These are phyloP conservation scores for Zoysia japonica DNA, from an alignment of 176 grass and related monocot genomes.

Conservation along the genomic window DNA sequence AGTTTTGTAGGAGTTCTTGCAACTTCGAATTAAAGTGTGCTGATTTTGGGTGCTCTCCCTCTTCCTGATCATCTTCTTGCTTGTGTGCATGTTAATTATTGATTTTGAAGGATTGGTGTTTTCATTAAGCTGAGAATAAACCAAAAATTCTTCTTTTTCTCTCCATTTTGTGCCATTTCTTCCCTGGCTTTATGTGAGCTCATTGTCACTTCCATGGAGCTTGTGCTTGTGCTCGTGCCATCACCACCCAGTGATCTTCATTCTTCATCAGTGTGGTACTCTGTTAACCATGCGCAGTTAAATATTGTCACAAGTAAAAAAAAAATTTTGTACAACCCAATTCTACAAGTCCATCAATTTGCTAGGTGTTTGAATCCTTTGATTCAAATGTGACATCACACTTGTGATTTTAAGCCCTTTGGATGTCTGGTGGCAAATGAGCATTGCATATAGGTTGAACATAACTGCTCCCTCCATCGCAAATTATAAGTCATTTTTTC, in stretches of 20 bases:
- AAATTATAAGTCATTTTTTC: too few species aligned
- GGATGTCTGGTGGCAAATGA: too few species aligned
- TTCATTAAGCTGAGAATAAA: conserved; percentile 34
- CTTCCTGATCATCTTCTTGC: conserved; percentile 30
- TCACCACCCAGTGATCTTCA: background rate
- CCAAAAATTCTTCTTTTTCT: conserved; percentile 24
- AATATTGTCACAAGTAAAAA: too few species aligned
- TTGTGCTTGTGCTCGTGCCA: background rate
- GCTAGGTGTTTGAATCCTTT: too few species aligned
- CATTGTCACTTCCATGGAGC: conserved; percentile 8
- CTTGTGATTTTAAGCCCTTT: too few species aligned
- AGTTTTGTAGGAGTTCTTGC: conserved; percentile 34
- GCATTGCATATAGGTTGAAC: too few species aligned
- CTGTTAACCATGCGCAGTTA: too few species aligned
- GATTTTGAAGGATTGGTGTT: conserved; percentile 40
- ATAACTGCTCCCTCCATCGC: too few species aligned
- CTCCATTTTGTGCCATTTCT: background rate
- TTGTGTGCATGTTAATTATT: conserved; percentile 39
- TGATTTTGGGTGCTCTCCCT: conserved; percentile 39
- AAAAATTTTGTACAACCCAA: too few species aligned
- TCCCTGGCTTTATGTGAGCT: background rate
- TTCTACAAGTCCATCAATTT: too few species aligned
- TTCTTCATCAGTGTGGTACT: background rate
- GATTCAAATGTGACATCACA: too few species aligned
- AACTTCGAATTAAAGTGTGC: conserved; percentile 12